Base-by-base conservation (phyloP, 129 eudicot species). In the Lactuca saligna region DNA sequence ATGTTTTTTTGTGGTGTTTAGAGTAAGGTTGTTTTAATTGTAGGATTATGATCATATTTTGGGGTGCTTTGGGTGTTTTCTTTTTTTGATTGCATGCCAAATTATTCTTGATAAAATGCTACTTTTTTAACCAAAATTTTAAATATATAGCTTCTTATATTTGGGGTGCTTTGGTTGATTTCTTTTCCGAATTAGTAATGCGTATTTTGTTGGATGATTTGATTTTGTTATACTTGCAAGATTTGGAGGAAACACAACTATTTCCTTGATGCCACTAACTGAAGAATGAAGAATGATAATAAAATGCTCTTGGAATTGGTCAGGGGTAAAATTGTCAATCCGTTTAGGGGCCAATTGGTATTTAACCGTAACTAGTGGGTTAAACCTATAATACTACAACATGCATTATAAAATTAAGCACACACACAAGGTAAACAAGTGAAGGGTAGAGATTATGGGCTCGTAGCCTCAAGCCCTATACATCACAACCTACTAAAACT, bases 51-150 rank as follows among this genome's bases (percentile, higher is more conserved):
- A 55, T 63, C 31, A 59, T 57, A 50, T 78, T 16, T 16, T 66
- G 46, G 65, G 82, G 38, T 72, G 73, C 16, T 77, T 71, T 55
- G 75, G 66, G 41, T 77, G 81, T 70, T 70, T 63, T 55, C 37
- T 70, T 41, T 54, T 77, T 25, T 54, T 54, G 61, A 62, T 64
- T 54, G 71, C 70, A 77, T 69, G 59, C 71, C 71, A 62, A 71
- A 54, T 69, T 60, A 61, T 68, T 39, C 44, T 61, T 49, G 54
- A 10, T 49, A 12, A 49, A 53, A 4, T 53, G 29, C n/a, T 53
- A 53, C 8, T 7, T 3, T 8, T 42, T 7, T 42, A 8, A 42
- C 49, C 49, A 42, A 42, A 8, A 8, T 42, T 42, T 42, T 42
- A 42, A 42, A 7, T 25, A 25, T 25, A 25, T 42, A 3, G 49